Base-by-base conservation (phyloP, 768 basidiomycete species). In the Boletus huronensis region DNA sequence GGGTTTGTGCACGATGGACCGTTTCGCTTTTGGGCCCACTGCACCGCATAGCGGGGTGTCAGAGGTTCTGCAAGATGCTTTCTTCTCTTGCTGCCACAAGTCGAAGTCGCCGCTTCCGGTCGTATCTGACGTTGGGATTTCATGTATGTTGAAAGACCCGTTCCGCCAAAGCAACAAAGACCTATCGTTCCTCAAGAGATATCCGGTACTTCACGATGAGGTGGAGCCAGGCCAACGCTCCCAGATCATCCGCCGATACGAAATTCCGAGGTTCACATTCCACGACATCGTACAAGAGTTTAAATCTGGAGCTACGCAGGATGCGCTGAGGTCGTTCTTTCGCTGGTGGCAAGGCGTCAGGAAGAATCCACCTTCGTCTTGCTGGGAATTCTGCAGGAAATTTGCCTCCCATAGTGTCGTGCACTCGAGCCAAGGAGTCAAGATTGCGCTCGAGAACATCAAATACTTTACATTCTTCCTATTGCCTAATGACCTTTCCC, bases 1-100 rank as follows among this genome's bases (percentile, higher is more conserved):
- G 14, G 85, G 83, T 10, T 70, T 91, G 17, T 91, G 93, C 62
- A 81, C 87, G 6, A 77, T 97, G 53, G 81, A 81, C 50, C 96
- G 94, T 74, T 98, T 97, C 75, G 87, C 90, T 0, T 97, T 65
- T 36, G 26, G 41, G 21, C 11, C 55, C 10, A 53, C 48, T 16
- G 5, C 10, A 32, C 48, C 52, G 14, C 36, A 76, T 89, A n/a
- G 31, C 0, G 40, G 41, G 16, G 60, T 61, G 31, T 61, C 60
- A 6, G 28, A 44, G 19, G 53, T 62, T 26, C 21, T 61, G 17
- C 55, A 58, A 40, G 45, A 61, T 0, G 55, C 60, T 14, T 61
- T 61, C 25, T 61, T 62, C 23, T 62, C 50, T 40, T 53, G 52
- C 29, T 34, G 40, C n/a, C 4, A 43, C 11, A 0, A 50, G 0